Evolutionary conservation across 257 asterid genomes (phyloP).

Genomic region (Rehmannia glutinosa): DNA sequence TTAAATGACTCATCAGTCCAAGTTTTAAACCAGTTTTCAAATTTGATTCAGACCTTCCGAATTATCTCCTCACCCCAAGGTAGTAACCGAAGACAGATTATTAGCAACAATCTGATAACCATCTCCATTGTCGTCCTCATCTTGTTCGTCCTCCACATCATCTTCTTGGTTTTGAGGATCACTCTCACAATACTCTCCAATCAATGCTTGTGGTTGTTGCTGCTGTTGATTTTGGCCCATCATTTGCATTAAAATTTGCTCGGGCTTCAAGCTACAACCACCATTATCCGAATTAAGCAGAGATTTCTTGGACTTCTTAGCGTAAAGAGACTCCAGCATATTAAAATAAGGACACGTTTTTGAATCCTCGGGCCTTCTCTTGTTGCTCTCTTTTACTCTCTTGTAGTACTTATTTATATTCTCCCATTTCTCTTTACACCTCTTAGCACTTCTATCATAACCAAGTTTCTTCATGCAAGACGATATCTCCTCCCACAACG

Average conservation of each 20-base stretch:
- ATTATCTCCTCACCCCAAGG: constrained; percentile 23
- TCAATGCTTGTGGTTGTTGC: constrained; percentile 25
- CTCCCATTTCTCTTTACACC: constrained; percentile 93
- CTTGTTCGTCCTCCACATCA: constrained; percentile 28
- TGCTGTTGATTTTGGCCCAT: constrained; percentile 42
- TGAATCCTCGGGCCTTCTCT: constrained; percentile 57
- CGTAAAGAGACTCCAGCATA: constrained; percentile 59
- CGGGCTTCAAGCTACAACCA: constrained; percentile 43
- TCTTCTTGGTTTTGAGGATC: constrained; percentile 36
- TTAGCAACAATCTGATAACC: constrained; percentile 39
- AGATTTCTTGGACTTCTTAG: constrained; percentile 38
- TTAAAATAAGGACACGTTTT: constrained; percentile 72
- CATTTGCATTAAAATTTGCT: constrained; percentile 64
- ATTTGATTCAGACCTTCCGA: background rate
- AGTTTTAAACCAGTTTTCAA: background rate
- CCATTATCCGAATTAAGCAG: constrained; percentile 29
- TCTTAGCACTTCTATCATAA: constrained; percentile 58
- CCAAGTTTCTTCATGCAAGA: constrained; percentile 66
- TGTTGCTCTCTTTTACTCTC: constrained; percentile 66
- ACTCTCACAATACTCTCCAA: constrained; percentile 25
- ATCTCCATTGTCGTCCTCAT: constrained; percentile 32
- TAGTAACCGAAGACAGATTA: constrained; percentile 25
- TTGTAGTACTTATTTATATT: constrained; percentile 77
- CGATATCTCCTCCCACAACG: constrained; percentile 75
- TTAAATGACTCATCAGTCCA: background rate